Evolutionary conservation across 2,329 filamentous ascomycete species (phyloP).

Genomic region (Aspergillus sp.): DNA sequence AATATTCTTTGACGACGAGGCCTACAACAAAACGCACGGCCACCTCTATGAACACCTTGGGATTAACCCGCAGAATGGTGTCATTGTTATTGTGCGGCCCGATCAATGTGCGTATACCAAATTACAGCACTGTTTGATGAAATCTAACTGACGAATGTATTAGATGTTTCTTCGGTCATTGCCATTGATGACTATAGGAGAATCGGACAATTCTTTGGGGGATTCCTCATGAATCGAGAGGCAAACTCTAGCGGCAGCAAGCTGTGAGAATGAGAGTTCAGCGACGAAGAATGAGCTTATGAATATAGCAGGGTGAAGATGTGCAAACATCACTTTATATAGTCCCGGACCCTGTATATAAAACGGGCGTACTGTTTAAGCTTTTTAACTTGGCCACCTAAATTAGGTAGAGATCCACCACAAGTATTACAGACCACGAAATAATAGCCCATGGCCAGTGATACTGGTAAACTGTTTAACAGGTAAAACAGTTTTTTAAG

Average conservation of each 20-base stretch:
- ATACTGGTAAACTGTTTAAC: no score
- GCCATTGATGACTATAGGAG: slow-evolving; percentile 30
- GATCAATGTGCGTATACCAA: slow-evolving; percentile 56
- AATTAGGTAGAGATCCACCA: no score
- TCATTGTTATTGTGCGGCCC: slow-evolving; percentile 57
- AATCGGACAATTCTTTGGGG: slow-evolving; percentile 37
- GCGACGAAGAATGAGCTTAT: neutral
- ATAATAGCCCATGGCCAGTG: no score
- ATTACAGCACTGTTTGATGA: neutral
- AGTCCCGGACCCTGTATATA: no score
- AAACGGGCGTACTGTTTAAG: no score
- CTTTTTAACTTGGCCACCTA: no score
- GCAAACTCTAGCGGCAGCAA: neutral
- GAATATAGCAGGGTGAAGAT: no score
- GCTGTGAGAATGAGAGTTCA: neutral
- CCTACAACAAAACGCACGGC: slow-evolving; percentile 57
- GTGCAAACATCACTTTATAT: no score
- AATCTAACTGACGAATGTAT: neutral
- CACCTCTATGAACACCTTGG: slow-evolving; percentile 59
- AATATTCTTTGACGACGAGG: slow-evolving; percentile 57
- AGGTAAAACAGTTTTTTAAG: no score
- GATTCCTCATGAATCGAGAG: slow-evolving; percentile 28
- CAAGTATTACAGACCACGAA: no score
- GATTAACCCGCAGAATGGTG: slow-evolving; percentile 47
- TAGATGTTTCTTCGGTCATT: slow-evolving; percentile 43